These are phyloP conservation scores for Trebouxiophyceae sp. DNA, from an alignment of 163 green algal species.

Conservation along the genomic window DNA sequence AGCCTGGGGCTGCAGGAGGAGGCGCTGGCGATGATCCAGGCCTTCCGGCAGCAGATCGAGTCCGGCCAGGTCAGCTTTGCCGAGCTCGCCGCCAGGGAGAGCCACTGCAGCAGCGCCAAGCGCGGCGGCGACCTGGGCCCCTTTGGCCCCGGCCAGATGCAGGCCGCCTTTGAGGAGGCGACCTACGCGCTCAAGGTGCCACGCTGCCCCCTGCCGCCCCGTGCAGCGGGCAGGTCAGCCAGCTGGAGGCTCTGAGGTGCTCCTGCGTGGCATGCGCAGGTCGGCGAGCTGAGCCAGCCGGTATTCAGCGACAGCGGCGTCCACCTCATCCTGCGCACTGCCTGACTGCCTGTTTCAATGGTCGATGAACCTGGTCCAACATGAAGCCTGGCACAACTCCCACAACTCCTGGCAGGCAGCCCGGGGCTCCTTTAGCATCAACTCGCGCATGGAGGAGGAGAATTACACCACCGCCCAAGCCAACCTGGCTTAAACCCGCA, in stretches of 20 bases:
- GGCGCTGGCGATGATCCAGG: conserved; percentile 66
- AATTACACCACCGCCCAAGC: no score
- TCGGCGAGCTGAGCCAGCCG: conserved; percentile 62
- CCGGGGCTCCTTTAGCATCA: no score
- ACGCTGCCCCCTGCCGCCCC: no score
- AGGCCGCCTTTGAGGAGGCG: conserved; percentile 76
- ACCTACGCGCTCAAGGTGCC: conserved; percentile 45
- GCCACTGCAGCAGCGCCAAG: conserved; percentile 78
- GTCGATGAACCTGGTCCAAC: no score
- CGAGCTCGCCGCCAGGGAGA: conserved; percentile 56
- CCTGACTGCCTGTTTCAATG: conserved; percentile 28
- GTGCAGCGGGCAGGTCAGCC: no score
- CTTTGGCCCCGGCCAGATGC: conserved; percentile 80
- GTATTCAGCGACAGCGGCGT: conserved; percentile 74
- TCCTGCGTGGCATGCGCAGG: no score
- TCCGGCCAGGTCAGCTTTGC: conserved; percentile 37
- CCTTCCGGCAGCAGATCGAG: conserved; percentile 35
- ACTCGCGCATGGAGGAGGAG: background rate
- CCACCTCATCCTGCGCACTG: conserved; percentile 80
- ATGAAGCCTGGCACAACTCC: no score
- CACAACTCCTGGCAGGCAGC: no score
- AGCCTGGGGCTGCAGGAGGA: conserved; percentile 51
- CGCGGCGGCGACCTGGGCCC: conserved; percentile 70
- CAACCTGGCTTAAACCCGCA: no score
- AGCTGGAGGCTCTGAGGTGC: no score